phyloP scores from a whole-genome alignment of 2,329 filamentous ascomycete genomes.

The Cordyceps fumosorosea region DNA sequence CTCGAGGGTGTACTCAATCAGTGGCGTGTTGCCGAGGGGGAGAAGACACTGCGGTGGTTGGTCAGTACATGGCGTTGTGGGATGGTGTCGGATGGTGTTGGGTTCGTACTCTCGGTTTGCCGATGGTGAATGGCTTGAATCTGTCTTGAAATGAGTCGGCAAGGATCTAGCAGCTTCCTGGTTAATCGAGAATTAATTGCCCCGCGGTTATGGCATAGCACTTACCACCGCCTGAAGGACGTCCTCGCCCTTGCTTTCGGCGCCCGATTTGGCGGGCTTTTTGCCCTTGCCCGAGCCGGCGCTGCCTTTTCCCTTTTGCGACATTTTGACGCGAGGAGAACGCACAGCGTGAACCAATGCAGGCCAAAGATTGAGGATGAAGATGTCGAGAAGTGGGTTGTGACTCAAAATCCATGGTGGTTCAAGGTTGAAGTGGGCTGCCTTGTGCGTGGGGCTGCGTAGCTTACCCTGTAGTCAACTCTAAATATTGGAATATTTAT shows the following conservation, averaged over 20 bases:
- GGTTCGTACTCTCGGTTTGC: slow-evolving; percentile 70
- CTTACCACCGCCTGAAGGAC: slow-evolving; percentile 51
- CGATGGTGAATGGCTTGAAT: slow-evolving; percentile 83
- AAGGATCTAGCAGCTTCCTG: slow-evolving; percentile 54
- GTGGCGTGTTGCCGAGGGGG: slow-evolving; percentile 83
- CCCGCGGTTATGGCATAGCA: slow-evolving; percentile 18
- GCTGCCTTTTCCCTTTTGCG: slow-evolving; percentile 37
- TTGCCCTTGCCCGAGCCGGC: slow-evolving; percentile 42
- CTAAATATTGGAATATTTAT: no score
- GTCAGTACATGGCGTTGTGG: slow-evolving; percentile 15
- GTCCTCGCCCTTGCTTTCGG: slow-evolving; percentile 52
- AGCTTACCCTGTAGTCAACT: slow-evolving; percentile 15
- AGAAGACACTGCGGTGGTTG: slow-evolving; percentile 67
- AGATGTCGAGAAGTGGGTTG: not conserved
- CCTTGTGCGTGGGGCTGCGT: slow-evolving; percentile 22
- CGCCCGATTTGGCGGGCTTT: slow-evolving; percentile 43
- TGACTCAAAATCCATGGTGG: slow-evolving; percentile 23
- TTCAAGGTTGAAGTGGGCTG: slow-evolving; percentile 20
- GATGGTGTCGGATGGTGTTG: not conserved
- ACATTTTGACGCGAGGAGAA: slow-evolving; percentile 28
- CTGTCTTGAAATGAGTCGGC: slow-evolving; percentile 92
- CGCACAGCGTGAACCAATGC: slow-evolving; percentile 15
- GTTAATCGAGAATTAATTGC: slow-evolving; percentile 12
- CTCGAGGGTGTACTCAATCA: slow-evolving; percentile 97
- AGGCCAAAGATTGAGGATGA: slow-evolving; percentile 13